Percentiles rank a stretch among this genome's conserved stretches.
Conservation (phyloP, 495 filamentous ascomycete genomes). For the Xylaria acuta region DNA sequence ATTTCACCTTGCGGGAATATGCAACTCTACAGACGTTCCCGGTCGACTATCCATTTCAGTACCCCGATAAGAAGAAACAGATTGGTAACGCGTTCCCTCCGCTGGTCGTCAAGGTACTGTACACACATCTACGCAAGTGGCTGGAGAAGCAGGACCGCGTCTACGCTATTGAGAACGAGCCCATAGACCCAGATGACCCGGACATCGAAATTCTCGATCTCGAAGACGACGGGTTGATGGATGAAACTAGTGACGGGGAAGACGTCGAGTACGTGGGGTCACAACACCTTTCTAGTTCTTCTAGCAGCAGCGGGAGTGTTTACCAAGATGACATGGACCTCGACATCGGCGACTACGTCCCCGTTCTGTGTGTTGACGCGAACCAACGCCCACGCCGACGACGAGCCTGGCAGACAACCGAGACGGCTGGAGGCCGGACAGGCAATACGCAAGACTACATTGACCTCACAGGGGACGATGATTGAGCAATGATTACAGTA, state of each 20-base stretch:
- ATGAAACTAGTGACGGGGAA: not conserved
- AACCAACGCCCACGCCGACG: constrained; percentile 17
- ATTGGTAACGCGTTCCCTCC: constrained; percentile 92
- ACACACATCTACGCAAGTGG: constrained; percentile 61
- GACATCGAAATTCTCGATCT: constrained; percentile 24
- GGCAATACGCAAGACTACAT: not conserved
- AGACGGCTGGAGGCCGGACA: not conserved
- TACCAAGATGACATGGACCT: constrained; percentile 11
- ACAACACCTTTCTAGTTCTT: not conserved
- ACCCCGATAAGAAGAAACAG: constrained; percentile 63
- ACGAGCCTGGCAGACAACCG: not conserved
- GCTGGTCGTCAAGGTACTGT: constrained; percentile 63
- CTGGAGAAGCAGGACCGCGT: constrained; percentile 63
- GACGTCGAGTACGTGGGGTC: constrained; percentile 31
- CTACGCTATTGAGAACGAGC: constrained; percentile 26
- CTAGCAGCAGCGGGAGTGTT: not conserved
- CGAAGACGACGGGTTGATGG: constrained; percentile 22
- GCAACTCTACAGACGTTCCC: constrained; percentile 82
- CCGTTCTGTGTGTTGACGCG: constrained; percentile 7
- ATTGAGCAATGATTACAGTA: not conserved
- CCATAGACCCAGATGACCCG: constrained; percentile 31
- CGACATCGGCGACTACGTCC: not conserved
- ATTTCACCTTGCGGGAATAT: constrained; percentile 74
- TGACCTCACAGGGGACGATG: constrained; percentile 10
- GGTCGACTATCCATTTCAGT: constrained; percentile 62